Evolutionary conservation across 2,329 filamentous ascomycete genomes (phyloP).

Genomic region (Cladosporium cucumerinum): DNA sequence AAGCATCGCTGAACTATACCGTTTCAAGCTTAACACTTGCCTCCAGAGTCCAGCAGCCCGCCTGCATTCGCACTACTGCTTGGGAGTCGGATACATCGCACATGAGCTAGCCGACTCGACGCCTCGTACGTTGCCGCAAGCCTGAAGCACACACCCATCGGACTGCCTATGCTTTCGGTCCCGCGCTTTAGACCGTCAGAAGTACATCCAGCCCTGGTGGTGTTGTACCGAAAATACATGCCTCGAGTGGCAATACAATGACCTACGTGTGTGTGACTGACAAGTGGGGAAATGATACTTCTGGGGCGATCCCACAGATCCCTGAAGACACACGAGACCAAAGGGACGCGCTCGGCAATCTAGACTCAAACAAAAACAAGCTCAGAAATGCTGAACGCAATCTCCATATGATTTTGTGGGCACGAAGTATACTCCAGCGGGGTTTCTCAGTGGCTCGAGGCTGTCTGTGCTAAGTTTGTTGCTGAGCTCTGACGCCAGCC

Average conservation of each 20-base stretch:
- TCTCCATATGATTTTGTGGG: constrained; percentile 5
- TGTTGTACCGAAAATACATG: background rate
- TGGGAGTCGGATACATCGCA: background rate
- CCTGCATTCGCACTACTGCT: background rate
- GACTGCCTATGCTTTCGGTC: background rate
- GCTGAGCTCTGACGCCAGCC: background rate
- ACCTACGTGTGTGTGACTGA: background rate
- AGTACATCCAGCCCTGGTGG: background rate
- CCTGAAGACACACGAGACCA: background rate
- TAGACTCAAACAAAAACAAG: background rate
- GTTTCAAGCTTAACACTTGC: constrained; percentile 5
- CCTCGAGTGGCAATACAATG: background rate
- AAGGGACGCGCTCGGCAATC: constrained; percentile 6
- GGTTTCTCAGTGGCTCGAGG: background rate
- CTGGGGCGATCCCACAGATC: background rate
- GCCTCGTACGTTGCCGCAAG: background rate
- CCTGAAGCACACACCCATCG: background rate
- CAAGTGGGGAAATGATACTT: background rate
- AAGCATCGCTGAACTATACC: constrained; percentile 8
- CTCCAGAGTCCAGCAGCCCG: background rate
- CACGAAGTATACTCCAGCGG: background rate
- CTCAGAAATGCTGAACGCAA: background rate
- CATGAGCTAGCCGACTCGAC: constrained; percentile 1
- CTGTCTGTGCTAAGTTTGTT: background rate
- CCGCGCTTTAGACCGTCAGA: constrained; percentile 6